Evolutionary conservation across 169 alveolate species (phyloP), one percentile per base, ranked within the genome.

Genomic region (Plasmodium falciparum): DNA sequence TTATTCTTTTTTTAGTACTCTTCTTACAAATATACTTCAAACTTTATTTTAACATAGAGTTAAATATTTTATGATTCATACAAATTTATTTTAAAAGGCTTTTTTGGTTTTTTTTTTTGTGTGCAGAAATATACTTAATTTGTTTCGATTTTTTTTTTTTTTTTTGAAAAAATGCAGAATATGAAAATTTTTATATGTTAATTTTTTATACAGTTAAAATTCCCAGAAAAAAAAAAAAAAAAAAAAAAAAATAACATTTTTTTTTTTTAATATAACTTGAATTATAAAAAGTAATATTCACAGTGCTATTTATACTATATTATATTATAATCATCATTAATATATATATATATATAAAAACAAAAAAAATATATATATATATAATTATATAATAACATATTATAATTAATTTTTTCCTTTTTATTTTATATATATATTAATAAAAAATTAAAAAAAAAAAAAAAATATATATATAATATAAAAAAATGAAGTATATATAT

Each of bases 11-110:
- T 58, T 39, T 26, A 12, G 69, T 72, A 72, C 50, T 20, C 29
- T 52, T 52, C 50, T 52, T 45, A 72, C 52, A 72, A 17, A 72
- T 72, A 39, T 72, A 72, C 9, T 24, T 3, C n/a, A 72, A 24
- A 3, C 52, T 39, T 39, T 5, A 54, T 45, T 52, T 72, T 24
- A 72, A 72, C 58, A 72, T 43, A 52, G 47, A 39, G 47, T 39
- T 39, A 39, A 39, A 39, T 39, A 5, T 39, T 39, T 39, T 39
- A 39, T 39, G 47, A 39, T 39, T 39, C 47, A 39, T 39, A 39
- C 47, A 39, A 39, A 39, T 5, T 39, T 39, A n/a, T 56, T 22
- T 56, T 56, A 56, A 56, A 56, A 56, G 9, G 11, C 22, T 56
- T 56, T 13, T 56, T 56, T 56, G 29, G 11, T 5, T 39, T 39